A percentile compares a stretch with the other conserved stretches of the same genome.
phyloP scores from a whole-genome alignment of 768 basidiomycete genomes.

The Tricholoma saponaceum region DNA sequence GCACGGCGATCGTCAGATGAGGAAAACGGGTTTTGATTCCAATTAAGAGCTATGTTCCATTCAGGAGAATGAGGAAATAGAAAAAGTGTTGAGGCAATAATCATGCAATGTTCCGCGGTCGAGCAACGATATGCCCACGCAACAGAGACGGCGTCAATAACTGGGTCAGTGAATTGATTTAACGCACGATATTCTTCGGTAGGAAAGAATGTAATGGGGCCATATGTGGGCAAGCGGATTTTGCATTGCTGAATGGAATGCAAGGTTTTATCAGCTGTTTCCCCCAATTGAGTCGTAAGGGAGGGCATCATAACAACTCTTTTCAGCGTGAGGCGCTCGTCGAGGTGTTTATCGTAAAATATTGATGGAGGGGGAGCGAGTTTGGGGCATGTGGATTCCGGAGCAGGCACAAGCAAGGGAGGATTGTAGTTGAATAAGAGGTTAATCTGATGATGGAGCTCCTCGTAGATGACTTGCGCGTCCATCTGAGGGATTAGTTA shows the following conservation, averaged over 20 bases:
- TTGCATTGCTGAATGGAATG: not conserved
- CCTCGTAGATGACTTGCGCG: not conserved
- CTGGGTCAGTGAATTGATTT: not conserved
- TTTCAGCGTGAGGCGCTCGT: slow-evolving; percentile 2
- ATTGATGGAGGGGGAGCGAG: not conserved
- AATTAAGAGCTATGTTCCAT: no score
- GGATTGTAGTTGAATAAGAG: not conserved
- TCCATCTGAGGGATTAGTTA: no score
- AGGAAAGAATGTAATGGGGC: not conserved
- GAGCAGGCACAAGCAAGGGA: not conserved
- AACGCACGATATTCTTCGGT: not conserved
- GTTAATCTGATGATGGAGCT: not conserved
- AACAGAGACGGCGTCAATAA: slow-evolving; percentile 2
- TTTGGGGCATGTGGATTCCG: not conserved
- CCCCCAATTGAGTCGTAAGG: not conserved
- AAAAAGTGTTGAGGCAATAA: slow-evolving; percentile 1
- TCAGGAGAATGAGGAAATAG: slow-evolving; percentile 1
- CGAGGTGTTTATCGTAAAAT: slow-evolving; percentile 10
- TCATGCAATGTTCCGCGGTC: not conserved
- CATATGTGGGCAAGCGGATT: no score
- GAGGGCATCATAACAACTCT: not conserved
- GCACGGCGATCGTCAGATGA: not conserved
- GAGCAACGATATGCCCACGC: not conserved
- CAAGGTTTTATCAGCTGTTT: not conserved
- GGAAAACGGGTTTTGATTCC: not conserved